These are phyloP conservation scores for Aquilaria sinensis DNA, from an alignment of 345 rosid species.

Conservation along the genomic window DNA sequence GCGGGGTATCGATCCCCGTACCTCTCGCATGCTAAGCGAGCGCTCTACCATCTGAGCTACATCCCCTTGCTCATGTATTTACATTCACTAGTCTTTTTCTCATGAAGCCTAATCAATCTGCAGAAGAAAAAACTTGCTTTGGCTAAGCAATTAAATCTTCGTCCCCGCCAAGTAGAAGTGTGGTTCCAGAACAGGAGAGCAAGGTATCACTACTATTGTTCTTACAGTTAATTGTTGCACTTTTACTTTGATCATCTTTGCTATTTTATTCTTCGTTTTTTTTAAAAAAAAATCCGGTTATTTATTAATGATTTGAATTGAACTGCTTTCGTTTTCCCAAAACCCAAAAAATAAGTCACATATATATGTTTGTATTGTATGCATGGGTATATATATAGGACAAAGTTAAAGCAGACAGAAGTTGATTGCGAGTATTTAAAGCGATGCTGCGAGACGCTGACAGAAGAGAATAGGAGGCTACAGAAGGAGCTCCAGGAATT, in stretches of 20 bases:
- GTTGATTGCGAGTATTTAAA: constrained; percentile 90
- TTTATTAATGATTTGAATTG: no score
- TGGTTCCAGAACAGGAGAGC: constrained; percentile 99
- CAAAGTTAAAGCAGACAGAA: constrained; percentile 92
- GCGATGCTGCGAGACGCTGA: constrained; percentile 79
- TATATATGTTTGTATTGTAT: no score
- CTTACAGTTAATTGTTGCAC: background rate
- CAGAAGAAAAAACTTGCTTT: constrained; percentile 82
- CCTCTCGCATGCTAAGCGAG: constrained; percentile 93
- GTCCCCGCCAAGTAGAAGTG: constrained; percentile 94
- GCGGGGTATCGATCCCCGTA: constrained; percentile 83
- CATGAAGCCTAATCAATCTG: background rate
- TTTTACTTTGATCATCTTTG: background rate
- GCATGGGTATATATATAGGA: constrained; percentile 31
- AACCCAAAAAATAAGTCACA: no score
- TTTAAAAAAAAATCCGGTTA: no score
- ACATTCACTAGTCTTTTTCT: no score
- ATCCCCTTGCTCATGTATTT: constrained; percentile 23
- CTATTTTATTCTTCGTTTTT: background rate
- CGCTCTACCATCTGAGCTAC: constrained; percentile 87
- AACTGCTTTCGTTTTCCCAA: no score
- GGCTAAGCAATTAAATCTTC: constrained; percentile 84
- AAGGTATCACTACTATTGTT: constrained; percentile 34
- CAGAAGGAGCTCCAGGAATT: constrained; percentile 80
- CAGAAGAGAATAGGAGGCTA: constrained; percentile 88